These are phyloP conservation scores for Pseudovirgaria hyperparasitica DNA, from an alignment of 2,329 filamentous ascomycete species.

Conservation along the genomic window DNA sequence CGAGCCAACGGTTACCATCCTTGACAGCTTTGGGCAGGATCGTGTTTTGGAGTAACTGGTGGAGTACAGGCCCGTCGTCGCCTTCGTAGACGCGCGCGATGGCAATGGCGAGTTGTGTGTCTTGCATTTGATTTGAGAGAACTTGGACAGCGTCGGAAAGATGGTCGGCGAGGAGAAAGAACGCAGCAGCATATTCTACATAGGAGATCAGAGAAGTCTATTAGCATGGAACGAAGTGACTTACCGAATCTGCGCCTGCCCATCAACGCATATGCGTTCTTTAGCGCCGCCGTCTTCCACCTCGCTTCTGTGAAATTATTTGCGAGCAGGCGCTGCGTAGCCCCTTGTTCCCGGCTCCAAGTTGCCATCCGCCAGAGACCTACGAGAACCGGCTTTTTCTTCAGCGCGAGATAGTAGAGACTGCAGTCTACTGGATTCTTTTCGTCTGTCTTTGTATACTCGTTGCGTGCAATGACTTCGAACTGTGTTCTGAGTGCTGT, in stretches of 20 bases:
- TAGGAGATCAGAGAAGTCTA: too few relatives aligned
- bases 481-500: slow-evolving; percentile 72
- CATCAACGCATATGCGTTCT: slow-evolving; percentile 92
- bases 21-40: slow-evolving; percentile 65
- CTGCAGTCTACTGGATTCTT: slow-evolving; percentile 88
- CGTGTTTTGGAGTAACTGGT: slow-evolving; percentile 63
- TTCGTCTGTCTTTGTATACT: slow-evolving; percentile 77
- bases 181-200: slow-evolving; percentile 81
- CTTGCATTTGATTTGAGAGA: slow-evolving; percentile 74
- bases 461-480: slow-evolving; percentile 80
- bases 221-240: slow-evolving; percentile 15
- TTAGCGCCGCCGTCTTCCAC: slow-evolving; percentile 81
- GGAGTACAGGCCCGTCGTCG: slow-evolving; percentile 62
- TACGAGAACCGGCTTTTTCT: slow-evolving; percentile 80
- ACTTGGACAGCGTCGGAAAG: slow-evolving; percentile 77
- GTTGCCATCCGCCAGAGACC: slow-evolving; percentile 90
- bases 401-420: slow-evolving; percentile 79
- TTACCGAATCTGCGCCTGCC: slow-evolving; percentile 77
- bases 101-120: slow-evolving; percentile 80
- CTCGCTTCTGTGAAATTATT: slow-evolving; percentile 82
- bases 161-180: slow-evolving; percentile 82
- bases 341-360: slow-evolving; percentile 74
- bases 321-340: slow-evolving; percentile 67
- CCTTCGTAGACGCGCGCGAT: slow-evolving; percentile 82
- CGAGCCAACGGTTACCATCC: slow-evolving; percentile 83